Conservation (phyloP, 768 basidiomycete species). For the Dacryopinax primogenitus region DNA sequence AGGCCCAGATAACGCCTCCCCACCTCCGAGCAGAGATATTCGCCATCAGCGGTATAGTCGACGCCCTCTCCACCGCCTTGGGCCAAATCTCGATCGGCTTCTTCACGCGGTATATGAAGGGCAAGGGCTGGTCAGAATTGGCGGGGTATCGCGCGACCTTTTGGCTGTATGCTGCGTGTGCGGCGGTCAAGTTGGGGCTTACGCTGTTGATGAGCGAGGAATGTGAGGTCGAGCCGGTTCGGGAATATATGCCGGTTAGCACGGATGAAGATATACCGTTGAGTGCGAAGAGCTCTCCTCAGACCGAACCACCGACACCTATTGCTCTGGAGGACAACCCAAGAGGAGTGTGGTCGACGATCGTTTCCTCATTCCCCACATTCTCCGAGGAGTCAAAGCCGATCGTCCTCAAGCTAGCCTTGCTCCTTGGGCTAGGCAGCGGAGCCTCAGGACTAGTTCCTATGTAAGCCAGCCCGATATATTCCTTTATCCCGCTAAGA, state of each 20-base stretch:
- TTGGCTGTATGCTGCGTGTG: slow-evolving; percentile 18
- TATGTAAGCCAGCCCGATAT: not conserved
- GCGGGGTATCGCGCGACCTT: slow-evolving; percentile 20
- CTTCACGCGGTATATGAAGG: slow-evolving; percentile 13
- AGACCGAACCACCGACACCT: not conserved
- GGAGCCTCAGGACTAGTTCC: slow-evolving; percentile 20
- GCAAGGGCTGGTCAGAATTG: slow-evolving; percentile 14
- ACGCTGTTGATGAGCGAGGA: slow-evolving; percentile 13
- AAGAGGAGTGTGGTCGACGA: not conserved
- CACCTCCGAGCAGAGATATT: slow-evolving; percentile 17
- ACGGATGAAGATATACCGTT: not conserved
- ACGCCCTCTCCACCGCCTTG: slow-evolving; percentile 18
- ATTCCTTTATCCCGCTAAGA: not conserved
- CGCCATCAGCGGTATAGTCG: slow-evolving; percentile 18
- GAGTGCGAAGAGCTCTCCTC: not conserved
- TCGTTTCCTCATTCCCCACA: slow-evolving; percentile 11
- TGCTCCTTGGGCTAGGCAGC: slow-evolving; percentile 19
- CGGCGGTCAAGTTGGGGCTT: slow-evolving; percentile 15
- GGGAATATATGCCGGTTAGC: slow-evolving; percentile 4
- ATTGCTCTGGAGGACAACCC: not conserved
- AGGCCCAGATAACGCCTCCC: slow-evolving; percentile 18
- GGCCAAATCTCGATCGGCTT: slow-evolving; percentile 18
- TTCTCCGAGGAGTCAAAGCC: slow-evolving; percentile 17
- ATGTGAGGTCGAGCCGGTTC: slow-evolving; percentile 12
- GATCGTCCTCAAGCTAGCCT: slow-evolving; percentile 21